phyloP scores from a whole-genome alignment of 192 early-diverging fungal species.

The Dissophora ornata region DNA sequence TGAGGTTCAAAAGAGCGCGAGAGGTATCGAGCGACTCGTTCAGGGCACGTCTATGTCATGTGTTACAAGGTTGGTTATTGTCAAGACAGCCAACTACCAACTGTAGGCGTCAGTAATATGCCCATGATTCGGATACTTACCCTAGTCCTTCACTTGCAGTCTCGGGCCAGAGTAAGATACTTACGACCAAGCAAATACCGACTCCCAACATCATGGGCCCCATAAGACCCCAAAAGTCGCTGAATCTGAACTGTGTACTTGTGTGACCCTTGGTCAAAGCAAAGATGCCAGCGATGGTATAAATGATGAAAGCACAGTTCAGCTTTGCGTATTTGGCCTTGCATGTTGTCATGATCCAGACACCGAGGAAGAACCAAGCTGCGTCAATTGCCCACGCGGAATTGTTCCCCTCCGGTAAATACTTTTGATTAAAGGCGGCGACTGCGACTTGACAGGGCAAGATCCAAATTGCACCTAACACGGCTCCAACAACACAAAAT shows the following conservation, averaged over 20 bases:
- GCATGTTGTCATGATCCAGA: slow-evolving; percentile 52
- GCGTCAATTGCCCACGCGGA: slow-evolving; percentile 45
- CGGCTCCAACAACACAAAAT: slow-evolving; percentile 53
- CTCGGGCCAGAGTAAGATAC: slow-evolving; percentile 60
- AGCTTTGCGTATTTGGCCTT: slow-evolving; percentile 60
- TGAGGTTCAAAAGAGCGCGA: slow-evolving; percentile 32
- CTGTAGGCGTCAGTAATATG: too few relatives aligned
- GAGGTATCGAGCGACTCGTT: slow-evolving; percentile 49
- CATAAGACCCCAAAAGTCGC: slow-evolving; percentile 38
- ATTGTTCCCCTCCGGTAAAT: slow-evolving; percentile 28
- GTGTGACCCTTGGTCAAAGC: slow-evolving; percentile 35
- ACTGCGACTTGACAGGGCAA: slow-evolving; percentile 46
- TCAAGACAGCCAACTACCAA: too few relatives aligned
- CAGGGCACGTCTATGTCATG: slow-evolving; percentile 48
- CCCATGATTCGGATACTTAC: slow-evolving; percentile 21
- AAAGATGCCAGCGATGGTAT: slow-evolving; percentile 61
- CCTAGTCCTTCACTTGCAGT: slow-evolving; percentile 63
- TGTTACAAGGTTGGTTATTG: not conserved
- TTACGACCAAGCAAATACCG: slow-evolving; percentile 55
- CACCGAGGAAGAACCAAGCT: slow-evolving; percentile 57
- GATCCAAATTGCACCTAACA: slow-evolving; percentile 52
- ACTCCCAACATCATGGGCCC: slow-evolving; percentile 56
- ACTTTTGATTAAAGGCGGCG: slow-evolving; percentile 41
- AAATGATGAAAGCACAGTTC: slow-evolving; percentile 55
- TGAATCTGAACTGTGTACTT: slow-evolving; percentile 15